phyloP scores from a whole-genome alignment of 805 yeast species.

The Blastobotrys chiropterorum region DNA sequence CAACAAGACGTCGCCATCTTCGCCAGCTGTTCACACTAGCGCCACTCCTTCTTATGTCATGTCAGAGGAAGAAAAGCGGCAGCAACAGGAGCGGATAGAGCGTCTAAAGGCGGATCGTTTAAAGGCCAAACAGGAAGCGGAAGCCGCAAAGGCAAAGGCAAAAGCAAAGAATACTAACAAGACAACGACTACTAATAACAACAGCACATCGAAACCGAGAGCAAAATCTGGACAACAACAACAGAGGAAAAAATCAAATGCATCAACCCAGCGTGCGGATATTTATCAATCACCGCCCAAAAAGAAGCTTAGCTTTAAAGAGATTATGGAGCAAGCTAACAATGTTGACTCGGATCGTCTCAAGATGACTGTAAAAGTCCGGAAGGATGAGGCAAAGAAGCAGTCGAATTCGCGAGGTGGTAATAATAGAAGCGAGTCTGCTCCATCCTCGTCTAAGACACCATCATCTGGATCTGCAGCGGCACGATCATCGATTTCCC shows the following conservation, averaged over 20 bases:
- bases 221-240: not conserved
- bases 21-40: not conserved
- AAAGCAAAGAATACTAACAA: conserved; percentile 1
- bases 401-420: no score
- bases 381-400: not conserved
- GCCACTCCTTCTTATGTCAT: conserved; percentile 4
- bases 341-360: conserved; percentile 46
- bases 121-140: conserved; percentile 12
- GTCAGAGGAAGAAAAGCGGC: conserved; percentile 18
- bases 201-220: conserved; percentile 1
- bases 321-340: conserved; percentile 64
- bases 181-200: conserved; percentile 3
- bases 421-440: not conserved
- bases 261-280: conserved; percentile 3
- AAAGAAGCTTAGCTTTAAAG: conserved; percentile 51
- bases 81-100: conserved; percentile 21
- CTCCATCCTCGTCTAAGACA: not conserved
- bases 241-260: conserved; percentile 1
- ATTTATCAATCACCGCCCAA: conserved; percentile 10
- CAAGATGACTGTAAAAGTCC: conserved; percentile 37
- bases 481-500: no score
- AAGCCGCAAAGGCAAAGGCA: conserved; percentile 4
- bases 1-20: not conserved
- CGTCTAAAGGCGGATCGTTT: conserved; percentile 26
- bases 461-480: no score